Evolutionary conservation across 768 basidiomycete genomes (phyloP).

Genomic region (Chlorophyllum brunneum): DNA sequence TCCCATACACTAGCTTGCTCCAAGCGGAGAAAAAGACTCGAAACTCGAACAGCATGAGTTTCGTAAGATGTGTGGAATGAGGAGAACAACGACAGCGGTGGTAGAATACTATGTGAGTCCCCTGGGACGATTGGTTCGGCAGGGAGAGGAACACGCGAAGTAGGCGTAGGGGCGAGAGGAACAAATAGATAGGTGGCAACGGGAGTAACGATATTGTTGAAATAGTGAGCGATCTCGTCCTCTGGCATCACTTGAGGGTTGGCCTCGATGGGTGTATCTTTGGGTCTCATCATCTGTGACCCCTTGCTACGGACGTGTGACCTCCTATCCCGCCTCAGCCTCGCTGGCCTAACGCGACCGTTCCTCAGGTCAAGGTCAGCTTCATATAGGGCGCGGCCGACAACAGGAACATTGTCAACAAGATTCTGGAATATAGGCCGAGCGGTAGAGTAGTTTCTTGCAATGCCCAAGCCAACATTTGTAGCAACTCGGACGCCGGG

Average conservation of each 20-base stretch:
- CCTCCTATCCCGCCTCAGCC: slow-evolving; percentile 5
- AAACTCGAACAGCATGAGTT: slow-evolving; percentile 59
- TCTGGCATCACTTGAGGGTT: slow-evolving; percentile 20
- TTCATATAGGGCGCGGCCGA: slow-evolving; percentile 69
- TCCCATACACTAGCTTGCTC: slow-evolving; percentile 70
- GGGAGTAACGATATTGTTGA: slow-evolving; percentile 34
- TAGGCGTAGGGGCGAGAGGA: slow-evolving; percentile 74
- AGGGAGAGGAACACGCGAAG: slow-evolving; percentile 57
- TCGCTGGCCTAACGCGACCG: slow-evolving; percentile 23
- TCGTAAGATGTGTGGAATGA: slow-evolving; percentile 49
- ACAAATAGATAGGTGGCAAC: slow-evolving; percentile 69
- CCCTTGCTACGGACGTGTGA: slow-evolving; percentile 8
- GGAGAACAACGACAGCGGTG: slow-evolving; percentile 52
- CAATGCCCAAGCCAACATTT: slow-evolving; percentile 74
- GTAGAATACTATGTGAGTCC: slow-evolving; percentile 19
- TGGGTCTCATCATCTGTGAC: slow-evolving; percentile 19
- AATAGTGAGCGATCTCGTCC: slow-evolving; percentile 56
- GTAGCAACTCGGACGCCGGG: slow-evolving; percentile 42
- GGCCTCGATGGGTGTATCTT: slow-evolving; percentile 11
- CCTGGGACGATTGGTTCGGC: slow-evolving; percentile 20
- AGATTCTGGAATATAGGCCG: slow-evolving; percentile 79
- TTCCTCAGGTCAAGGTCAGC: slow-evolving; percentile 56
- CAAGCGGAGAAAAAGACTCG: slow-evolving; percentile 65
- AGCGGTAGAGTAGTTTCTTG: slow-evolving; percentile 69
- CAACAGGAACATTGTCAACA: slow-evolving; percentile 76